A percentile compares a stretch with the other conserved stretches of the same genome.
Conservation (phyloP, 768 basidiomycete genomes). For the Boletus sensibilis region DNA sequence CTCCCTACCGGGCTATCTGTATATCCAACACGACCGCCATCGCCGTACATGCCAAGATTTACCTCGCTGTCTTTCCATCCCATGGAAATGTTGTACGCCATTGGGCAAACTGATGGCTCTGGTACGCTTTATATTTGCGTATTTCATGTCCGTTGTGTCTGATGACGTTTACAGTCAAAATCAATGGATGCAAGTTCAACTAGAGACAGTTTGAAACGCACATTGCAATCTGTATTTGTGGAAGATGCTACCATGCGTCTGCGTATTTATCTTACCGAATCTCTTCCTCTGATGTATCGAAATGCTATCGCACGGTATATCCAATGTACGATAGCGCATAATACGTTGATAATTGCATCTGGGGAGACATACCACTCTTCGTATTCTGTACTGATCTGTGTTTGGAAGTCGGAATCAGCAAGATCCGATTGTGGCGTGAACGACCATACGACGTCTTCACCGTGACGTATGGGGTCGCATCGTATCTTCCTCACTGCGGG, state of each 20-base stretch:
- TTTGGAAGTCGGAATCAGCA: not conserved
- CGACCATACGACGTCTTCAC: not conserved
- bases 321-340: slow-evolving; percentile 18
- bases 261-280: slow-evolving; percentile 17
- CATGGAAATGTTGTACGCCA: slow-evolving; percentile 77
- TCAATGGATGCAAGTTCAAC: slow-evolving; percentile 56
- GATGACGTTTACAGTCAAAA: slow-evolving; percentile 41
- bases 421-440: not conserved
- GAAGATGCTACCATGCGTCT: not conserved
- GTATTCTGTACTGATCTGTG: not conserved
- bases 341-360: not conserved
- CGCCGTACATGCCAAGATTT: slow-evolving; percentile 57
- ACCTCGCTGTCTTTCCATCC: slow-evolving; percentile 81
- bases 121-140: slow-evolving; percentile 34
- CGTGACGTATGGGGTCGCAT: not conserved
- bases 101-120: slow-evolving; percentile 70
- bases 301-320: slow-evolving; percentile 14
- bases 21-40: slow-evolving; percentile 56
- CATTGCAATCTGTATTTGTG: not conserved
- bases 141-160: not conserved
- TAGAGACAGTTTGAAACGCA: slow-evolving; percentile 1
- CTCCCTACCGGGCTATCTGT: slow-evolving; percentile 55
- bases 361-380: not conserved
- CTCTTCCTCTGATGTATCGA: slow-evolving; percentile 4
- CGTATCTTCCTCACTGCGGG: slow-evolving; percentile 40